phyloP scores from a whole-genome alignment of 2,329 filamentous ascomycete genomes.

The Claviceps sp. region DNA sequence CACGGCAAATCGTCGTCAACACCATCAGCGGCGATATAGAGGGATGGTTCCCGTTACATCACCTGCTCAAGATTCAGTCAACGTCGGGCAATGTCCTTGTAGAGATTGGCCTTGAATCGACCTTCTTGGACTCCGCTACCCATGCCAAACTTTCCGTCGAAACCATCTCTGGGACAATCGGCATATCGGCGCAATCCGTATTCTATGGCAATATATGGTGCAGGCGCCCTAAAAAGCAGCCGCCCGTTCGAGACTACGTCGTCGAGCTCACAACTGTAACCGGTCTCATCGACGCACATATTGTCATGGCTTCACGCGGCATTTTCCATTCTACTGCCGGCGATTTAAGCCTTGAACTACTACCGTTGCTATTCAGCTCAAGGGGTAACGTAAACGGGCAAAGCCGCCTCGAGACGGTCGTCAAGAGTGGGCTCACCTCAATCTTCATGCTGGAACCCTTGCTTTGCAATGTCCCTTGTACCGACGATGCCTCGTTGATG shows the following conservation, averaged over 20 bases:
- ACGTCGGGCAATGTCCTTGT: constrained; percentile 27
- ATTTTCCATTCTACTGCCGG: constrained; percentile 28
- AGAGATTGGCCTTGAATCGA: too few species aligned
- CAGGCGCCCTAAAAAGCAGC: background rate
- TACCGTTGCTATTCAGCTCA: constrained; percentile 29
- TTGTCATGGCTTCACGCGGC: constrained; percentile 26
- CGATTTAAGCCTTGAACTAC: constrained; percentile 19
- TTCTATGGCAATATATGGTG: background rate
- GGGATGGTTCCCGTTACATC: constrained; percentile 34
- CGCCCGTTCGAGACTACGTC: background rate
- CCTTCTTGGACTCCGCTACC: too few species aligned
- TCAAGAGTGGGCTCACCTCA: constrained; percentile 28
- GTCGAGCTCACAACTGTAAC: background rate
- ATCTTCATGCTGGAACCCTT: constrained; percentile 11
- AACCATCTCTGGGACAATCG: background rate
- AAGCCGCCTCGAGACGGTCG: constrained; percentile 24
- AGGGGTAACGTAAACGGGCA: constrained; percentile 13
- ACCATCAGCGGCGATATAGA: too few species aligned
- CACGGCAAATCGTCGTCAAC: constrained; percentile 26
- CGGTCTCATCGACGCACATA: constrained; percentile 12
- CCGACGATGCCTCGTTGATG: too few species aligned
- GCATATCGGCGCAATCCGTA: background rate
- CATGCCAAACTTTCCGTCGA: too few species aligned
- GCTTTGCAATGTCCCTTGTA: too few species aligned
- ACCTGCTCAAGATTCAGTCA: constrained; percentile 30